Evolutionary conservation across 352 stramenopile species (phyloP), one percentile per base, ranked within the genome.

Genomic region (Elongisporangium anandrum): DNA sequence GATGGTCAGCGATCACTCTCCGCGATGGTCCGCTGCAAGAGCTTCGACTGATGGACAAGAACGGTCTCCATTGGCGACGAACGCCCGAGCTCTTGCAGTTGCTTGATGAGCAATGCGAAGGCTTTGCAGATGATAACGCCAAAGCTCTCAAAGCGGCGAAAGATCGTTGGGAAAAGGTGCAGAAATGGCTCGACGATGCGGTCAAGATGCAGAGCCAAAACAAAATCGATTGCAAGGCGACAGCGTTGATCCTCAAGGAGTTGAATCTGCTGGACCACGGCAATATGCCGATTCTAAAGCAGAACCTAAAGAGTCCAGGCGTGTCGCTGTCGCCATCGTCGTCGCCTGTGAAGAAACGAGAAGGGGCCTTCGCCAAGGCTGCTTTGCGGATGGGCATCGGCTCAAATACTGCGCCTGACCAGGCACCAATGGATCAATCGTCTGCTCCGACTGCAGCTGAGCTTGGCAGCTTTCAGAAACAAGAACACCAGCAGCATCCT

Each of bases 1-100:
- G 75, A 1, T 85, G 75, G 75, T 79, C 80, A 60, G 72, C 75
- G n/a, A 77, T 85, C 60, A 82, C 66, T 4, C 69, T 74, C 22
- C 63, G 51, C 4, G 71, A 79, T 22, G 75, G 75, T 0, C 75
- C 72, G 21, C 59, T 85, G 17, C 75, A 65, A 48, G 75, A 85
- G 41, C 61, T 85, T 0, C 72, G 75, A 7, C 20, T 85, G 21
- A 82, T 79, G 52, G 75, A 82, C 39, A 79, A 69, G 50, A 79
- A 77, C 19, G 70, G 68, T 0, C 51, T 85, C 10, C 75, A 85
- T 54, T 85, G 75, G 75, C 68, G 70, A 8, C 75, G 75, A 2
- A 85, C 75, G 20, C 69, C 81, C 26, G 75, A 85, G 51, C 64
- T 85, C 2, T 61, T 85, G n/a, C 58, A 73, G 10, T 52, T 85